Base-by-base conservation (phyloP, 2,329 filamentous ascomycete genomes). In the Neurospora crassa region DNA sequence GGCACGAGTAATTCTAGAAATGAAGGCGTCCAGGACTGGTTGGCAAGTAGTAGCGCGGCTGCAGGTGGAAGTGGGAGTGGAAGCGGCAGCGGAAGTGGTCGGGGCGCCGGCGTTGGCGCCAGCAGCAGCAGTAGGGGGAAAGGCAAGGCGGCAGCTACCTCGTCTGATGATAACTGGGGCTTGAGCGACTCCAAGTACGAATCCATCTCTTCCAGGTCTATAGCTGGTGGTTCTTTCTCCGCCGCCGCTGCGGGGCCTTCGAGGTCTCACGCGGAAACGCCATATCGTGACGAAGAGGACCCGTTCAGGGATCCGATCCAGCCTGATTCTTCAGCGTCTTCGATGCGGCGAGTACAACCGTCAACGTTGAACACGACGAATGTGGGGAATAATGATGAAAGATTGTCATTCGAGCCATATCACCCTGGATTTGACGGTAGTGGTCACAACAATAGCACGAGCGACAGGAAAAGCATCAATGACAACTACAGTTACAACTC, bases 271-370 rank as follows among this genome's bases (percentile, higher is more conserved):
- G 72, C 53, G n/a, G 73, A 68, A 14, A 75, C 74, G 70, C 68
- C 71, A 71, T 63, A 69, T 71, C 18, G 77, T 77, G 12, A 74
- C 47, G 74, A 74, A 63, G 74, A 77, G 6, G 75, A 83, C 77
- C 76, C 81, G 70, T 77, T 81, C 77, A 71, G 78, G 74, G 80
- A 82, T 68, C 80, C 80, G 7, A 16, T 34, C 14, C 76, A 78
- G 7, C 70, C 74, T 16, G 75, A 72, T 20, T 69, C 40, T 8
- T 69, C 40, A 68, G 41, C 68, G 59, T 78, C 70, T 67, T 71
- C 72, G 41, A 59, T 76, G 77, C 69, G 59, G 43, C 40, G 24
- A 29, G 69, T 29, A 68, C 37, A 37, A 45, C 43, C 29, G 59
- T 40, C 41, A 63, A 43, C n/a, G 47, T 37, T 20, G 41, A 42